Evolutionary conservation across 2,329 filamentous ascomycete genomes (phyloP), one percentile per base, ranked within the genome.

Genomic region (Aspergillus fischeri): DNA sequence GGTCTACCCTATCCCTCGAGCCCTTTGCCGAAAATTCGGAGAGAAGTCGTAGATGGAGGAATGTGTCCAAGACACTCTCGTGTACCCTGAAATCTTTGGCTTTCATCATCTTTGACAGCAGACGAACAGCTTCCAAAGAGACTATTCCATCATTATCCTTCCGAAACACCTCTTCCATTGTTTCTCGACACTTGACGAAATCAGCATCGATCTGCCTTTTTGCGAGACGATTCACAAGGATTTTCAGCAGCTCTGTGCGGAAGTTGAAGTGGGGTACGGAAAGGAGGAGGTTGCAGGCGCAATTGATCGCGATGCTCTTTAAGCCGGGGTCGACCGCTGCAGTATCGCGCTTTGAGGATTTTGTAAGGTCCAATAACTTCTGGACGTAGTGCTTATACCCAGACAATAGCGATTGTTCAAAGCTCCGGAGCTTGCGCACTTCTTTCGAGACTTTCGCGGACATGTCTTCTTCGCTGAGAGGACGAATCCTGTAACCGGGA

Each of bases 221-320:
- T 67, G 90, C 92, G 38, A 99, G 80, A 72, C 94, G 94, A 64
- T 86, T 86, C 24, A 96, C 87, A 14, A 99, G 72, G 57, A 97
- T 93, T 74, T 90, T 91, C 60, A 99, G 78, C 53, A 99, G 79
- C 53, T 99, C 93, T 51, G 82, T 83, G 44, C 94, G 88, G 75
- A 96, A 97, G 79, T 99, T 99, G 84, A 99, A 99, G 77, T 99
- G 95, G 3, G 94, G 91, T 0, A 97, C 92, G 1, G 88, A 82
- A 21, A 84, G 85, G 44, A 97, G 76, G 17, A 99, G 81, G 29
- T 84, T 89, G 74, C 92, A 96, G 1, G 89, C 88, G 71, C 94
- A 99, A 47, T 86, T 88, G 56, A 96, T 87, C 3, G 94, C 93
- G 27, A 96, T 83, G 53, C 82, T 88, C 6, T 86, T 84, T 25